Percentiles rank a stretch among this genome's conserved stretches.
These are phyloP conservation scores for Crucibulum cyathiforme DNA, from an alignment of 1,284 basidiomycete species.

Conservation along the genomic window DNA sequence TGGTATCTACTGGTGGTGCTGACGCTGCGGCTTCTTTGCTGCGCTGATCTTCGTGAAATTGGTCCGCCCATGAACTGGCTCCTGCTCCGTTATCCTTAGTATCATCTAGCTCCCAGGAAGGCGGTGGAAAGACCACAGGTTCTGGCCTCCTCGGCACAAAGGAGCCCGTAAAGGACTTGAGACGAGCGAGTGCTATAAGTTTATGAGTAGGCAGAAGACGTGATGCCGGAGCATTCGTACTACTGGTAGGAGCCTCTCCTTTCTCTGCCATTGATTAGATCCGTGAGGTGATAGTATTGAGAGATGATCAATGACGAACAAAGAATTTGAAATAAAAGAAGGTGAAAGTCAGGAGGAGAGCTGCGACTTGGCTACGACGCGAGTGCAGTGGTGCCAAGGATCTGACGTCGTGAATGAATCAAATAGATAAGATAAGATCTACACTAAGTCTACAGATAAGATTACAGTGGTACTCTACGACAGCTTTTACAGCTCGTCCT, in stretches of 20 bases:
- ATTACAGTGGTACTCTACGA: constrained; percentile 12
- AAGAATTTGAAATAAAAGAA: no score
- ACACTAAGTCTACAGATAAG: constrained; percentile 4
- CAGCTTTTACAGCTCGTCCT: constrained; percentile 7
- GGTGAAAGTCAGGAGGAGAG: no score
- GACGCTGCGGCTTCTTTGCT: no score
- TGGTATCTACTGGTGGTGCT: no score
- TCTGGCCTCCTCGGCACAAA: constrained; percentile 23
- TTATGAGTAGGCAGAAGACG: constrained; percentile 37
- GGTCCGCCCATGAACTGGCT: background rate
- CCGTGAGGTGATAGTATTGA: background rate
- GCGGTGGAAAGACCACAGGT: constrained; percentile 45
- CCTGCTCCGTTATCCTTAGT: background rate
- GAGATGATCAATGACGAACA: no score
- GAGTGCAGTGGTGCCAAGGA: background rate
- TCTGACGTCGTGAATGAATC: no score
- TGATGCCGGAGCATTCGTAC: background rate
- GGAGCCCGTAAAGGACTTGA: constrained; percentile 38
- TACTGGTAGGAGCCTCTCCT: background rate
- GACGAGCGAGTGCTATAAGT: constrained; percentile 39
- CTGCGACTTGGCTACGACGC: no score
- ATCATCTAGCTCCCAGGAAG: constrained; percentile 47
- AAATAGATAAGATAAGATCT: constrained; percentile 13
- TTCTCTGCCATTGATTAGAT: background rate
- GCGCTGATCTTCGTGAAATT: background rate